Base-by-base conservation (phyloP, 2,329 filamentous ascomycete species). In the Exophiala viscosa region DNA sequence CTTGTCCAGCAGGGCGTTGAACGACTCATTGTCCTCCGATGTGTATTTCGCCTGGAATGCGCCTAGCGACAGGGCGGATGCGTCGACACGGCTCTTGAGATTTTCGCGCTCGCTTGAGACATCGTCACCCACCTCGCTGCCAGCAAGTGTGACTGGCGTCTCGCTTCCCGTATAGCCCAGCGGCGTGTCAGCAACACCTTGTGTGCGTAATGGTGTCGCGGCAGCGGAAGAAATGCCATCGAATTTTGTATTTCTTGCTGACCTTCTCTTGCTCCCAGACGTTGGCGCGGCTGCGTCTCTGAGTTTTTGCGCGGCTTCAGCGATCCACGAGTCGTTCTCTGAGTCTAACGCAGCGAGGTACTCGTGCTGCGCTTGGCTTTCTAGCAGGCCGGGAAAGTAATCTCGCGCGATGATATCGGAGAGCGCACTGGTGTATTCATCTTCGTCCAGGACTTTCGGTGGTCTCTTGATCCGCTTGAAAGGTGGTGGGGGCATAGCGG, bases 11-110 rank as follows among this genome's bases (percentile, higher is more conserved):
- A 99, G 77, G 62, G 86, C 87, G 70, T 96, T 95, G 74, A 99
- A 97, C 62, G 88, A 95, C 67, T 96, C 93, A 66, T 97, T 97
- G 68, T 99, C 93, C 70, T 99, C 93, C 65, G 90, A 96, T 1
- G 92, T 99, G 72, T 96, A 97, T 61, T 88, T 92, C 2, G 87
- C 81, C 66, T 99, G 93, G 64, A 96, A 99, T 1, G 85, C 82
- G 48, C 85, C 83, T 1, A 99, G 78, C 54, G 86, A 90, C 76
- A 97, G 83, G 62, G 85, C 86, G 38, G 85, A 67, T 2, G 71
- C 83, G 66, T 95, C 85, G 14, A 89, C 76, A 31, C 77, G 70
- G 6, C 40, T 45, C 52, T 75, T 73, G 18, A 11, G 17, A 9
- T 42, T 14, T 18, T 42, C 9, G 3, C 3, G 40, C 48, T 72